These are phyloP conservation scores for Cairneyella variabilis DNA, from an alignment of 495 filamentous ascomycete genomes.

Conservation along the genomic window DNA sequence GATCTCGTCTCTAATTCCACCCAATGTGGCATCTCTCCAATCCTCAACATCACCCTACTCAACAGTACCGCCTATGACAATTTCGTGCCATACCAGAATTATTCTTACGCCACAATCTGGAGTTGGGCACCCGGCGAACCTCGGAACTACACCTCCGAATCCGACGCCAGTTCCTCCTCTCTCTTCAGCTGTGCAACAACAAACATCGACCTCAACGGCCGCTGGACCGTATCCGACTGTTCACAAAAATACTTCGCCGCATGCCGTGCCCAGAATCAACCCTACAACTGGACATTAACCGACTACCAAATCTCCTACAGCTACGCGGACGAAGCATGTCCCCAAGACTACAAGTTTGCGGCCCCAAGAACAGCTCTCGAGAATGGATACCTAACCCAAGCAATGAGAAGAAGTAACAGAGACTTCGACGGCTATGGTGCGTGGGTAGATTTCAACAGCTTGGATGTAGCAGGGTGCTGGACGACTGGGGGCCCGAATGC, in stretches of 20 bases:
- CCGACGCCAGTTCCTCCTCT: conserved; percentile 24
- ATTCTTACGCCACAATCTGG: conserved; percentile 51
- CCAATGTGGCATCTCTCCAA: conserved; percentile 54
- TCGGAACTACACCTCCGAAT: conserved; percentile 31
- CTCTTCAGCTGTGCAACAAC: conserved; percentile 51
- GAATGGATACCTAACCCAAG: conserved; percentile 49
- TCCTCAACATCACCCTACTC: conserved; percentile 51
- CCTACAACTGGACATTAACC: conserved; percentile 55
- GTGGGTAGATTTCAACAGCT: conserved; percentile 57
- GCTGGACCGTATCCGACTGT: conserved; percentile 56
- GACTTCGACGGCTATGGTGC: conserved; percentile 32
- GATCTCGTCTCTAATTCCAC: conserved; percentile 39
- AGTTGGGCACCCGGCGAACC: conserved; percentile 57
- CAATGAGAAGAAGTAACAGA: conserved; percentile 20
- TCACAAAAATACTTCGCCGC: conserved; percentile 42
- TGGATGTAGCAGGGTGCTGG: conserved; percentile 56
- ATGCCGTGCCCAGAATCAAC: conserved; percentile 46
- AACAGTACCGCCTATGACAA: conserved; percentile 46
- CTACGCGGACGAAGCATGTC: conserved; percentile 30
- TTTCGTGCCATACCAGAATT: conserved; percentile 43
- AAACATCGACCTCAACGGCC: conserved; percentile 38
- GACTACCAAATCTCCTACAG: conserved; percentile 33
- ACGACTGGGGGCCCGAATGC: conserved; percentile 45
- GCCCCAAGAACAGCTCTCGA: conserved; percentile 59
- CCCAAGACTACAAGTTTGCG: conserved; percentile 38